These are phyloP conservation scores for Beta corolliflora DNA, from an alignment of 179 eudicot species.

Conservation along the genomic window DNA sequence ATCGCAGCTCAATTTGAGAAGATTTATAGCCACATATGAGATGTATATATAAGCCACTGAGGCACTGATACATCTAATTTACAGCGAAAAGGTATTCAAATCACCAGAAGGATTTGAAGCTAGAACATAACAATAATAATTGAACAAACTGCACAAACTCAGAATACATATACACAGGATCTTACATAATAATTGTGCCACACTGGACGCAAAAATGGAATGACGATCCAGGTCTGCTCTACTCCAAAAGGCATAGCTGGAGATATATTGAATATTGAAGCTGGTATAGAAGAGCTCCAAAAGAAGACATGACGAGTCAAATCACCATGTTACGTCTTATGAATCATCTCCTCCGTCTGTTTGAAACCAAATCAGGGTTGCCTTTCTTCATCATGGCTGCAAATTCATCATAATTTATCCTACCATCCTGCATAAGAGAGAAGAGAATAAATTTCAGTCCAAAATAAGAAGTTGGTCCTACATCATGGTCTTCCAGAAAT, in stretches of 20 bases:
- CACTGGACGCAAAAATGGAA: slow-evolving; percentile 2
- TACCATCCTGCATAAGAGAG: slow-evolving; percentile 69
- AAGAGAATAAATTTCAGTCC: not conserved
- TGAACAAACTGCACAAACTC: slow-evolving; percentile 7
- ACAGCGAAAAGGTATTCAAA: not conserved
- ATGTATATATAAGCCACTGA: not conserved
- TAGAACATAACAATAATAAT: not conserved
- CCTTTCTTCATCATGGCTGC: slow-evolving; percentile 95
- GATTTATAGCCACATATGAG: not conserved
- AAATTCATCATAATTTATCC: slow-evolving; percentile 85
- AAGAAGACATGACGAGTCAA: not conserved
- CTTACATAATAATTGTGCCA: not conserved
- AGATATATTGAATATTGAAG: not conserved
- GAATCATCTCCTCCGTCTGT: slow-evolving; percentile 62
- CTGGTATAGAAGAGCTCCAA: slow-evolving; percentile 17
- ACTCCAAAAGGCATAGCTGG: not conserved
- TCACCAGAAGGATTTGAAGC: not conserved
- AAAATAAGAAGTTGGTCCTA: not conserved
- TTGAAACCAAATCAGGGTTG: slow-evolving; percentile 61
- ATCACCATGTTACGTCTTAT: not conserved
- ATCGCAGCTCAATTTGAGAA: not conserved
- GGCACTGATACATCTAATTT: slow-evolving; percentile 1
- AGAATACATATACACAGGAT: slow-evolving; percentile 12
- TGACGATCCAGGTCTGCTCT: not conserved
- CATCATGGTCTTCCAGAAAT: not conserved